Percentiles rank a stretch among this genome's conserved stretches.
phyloP scores from a whole-genome alignment of 2,329 filamentous ascomycete species.

The Clarireedia hainanense region DNA sequence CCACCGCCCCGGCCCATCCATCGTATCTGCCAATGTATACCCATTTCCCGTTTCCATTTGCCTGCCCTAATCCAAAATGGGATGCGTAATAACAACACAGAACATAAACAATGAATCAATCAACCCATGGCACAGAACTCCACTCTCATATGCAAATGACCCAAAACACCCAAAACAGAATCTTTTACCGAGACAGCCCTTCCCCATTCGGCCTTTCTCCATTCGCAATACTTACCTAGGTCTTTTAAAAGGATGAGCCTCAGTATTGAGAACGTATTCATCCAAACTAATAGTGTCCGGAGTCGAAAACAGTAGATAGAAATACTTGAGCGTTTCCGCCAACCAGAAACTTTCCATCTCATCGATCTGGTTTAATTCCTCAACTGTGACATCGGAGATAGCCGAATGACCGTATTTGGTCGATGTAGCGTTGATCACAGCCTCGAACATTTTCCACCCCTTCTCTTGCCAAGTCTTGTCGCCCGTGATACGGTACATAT shows the following conservation, averaged over 20 bases:
- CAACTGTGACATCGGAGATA: slow-evolving; percentile 52
- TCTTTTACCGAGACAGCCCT: too few species aligned
- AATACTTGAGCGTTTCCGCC: slow-evolving; percentile 88
- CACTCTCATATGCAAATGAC: too few species aligned
- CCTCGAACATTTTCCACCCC: slow-evolving; percentile 79
- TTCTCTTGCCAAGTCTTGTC: slow-evolving; percentile 67
- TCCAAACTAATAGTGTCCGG: slow-evolving; percentile 56
- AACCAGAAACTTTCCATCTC: slow-evolving; percentile 87
- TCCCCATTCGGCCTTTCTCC: too few species aligned
- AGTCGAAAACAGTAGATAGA: slow-evolving; percentile 72
- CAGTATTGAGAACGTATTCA: slow-evolving; percentile 51
- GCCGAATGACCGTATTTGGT: slow-evolving; percentile 64
- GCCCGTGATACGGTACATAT: slow-evolving; percentile 85
- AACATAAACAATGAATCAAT: too few species aligned
- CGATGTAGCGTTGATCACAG: slow-evolving; percentile 58
- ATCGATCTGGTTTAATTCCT: slow-evolving; percentile 40
- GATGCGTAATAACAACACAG: too few species aligned
- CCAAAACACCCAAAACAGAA: too few species aligned
- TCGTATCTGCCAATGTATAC: too few species aligned
- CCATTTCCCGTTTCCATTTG: too few species aligned
- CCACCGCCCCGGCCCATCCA: too few species aligned
- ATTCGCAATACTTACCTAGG: slow-evolving; percentile 10
- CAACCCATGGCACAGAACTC: too few species aligned
- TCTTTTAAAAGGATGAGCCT: slow-evolving; percentile 31
- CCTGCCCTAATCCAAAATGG: too few species aligned